Percentiles rank a stretch among this genome's conserved stretches.
Evolutionary conservation across 2,329 filamentous ascomycete species (phyloP).

Genomic region (Pseudogymnoascus sp.): DNA sequence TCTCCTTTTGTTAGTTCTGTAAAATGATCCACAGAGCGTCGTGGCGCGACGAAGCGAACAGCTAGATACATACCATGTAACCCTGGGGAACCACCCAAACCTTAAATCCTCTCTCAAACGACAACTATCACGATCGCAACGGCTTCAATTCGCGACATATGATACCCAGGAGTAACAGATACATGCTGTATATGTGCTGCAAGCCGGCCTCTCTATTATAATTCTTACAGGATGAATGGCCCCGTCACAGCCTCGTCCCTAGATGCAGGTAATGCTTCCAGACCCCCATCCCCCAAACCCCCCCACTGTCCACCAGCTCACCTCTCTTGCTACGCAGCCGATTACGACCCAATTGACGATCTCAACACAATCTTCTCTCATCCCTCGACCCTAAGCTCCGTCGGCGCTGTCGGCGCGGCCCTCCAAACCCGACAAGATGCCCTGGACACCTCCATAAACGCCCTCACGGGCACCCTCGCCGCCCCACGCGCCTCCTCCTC

Average conservation of each 20-base stretch:
- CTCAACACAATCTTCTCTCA: slow-evolving; percentile 91
- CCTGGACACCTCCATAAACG: slow-evolving; percentile 69
- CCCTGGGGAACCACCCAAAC: slow-evolving; percentile 7
- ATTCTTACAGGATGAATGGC: slow-evolving; percentile 26
- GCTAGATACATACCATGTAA: slow-evolving; percentile 1
- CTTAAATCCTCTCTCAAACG: not conserved
- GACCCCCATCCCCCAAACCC: slow-evolving; percentile 3
- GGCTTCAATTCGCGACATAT: not conserved
- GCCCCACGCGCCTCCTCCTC: slow-evolving; percentile 80
- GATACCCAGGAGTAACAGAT: not conserved
- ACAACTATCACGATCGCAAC: not conserved
- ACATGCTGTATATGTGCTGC: not conserved
- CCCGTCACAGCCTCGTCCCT: slow-evolving; percentile 23
- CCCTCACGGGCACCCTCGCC: slow-evolving; percentile 65
- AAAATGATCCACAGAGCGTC: not conserved
- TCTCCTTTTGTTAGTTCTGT: not conserved
- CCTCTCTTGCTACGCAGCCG: slow-evolving; percentile 39
- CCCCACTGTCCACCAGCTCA: slow-evolving; percentile 14
- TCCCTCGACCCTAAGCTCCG: slow-evolving; percentile 73
- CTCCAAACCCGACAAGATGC: slow-evolving; percentile 74
- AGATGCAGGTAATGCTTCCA: slow-evolving; percentile 27
- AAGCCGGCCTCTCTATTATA: not conserved
- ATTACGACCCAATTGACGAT: slow-evolving; percentile 90
- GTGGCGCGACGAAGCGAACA: not conserved
- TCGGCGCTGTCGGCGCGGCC: slow-evolving; percentile 64